Evolutionary conservation across 345 rosid genomes (phyloP), one percentile per base, ranked within the genome.

Genomic region (Syzygium aromaticum): DNA sequence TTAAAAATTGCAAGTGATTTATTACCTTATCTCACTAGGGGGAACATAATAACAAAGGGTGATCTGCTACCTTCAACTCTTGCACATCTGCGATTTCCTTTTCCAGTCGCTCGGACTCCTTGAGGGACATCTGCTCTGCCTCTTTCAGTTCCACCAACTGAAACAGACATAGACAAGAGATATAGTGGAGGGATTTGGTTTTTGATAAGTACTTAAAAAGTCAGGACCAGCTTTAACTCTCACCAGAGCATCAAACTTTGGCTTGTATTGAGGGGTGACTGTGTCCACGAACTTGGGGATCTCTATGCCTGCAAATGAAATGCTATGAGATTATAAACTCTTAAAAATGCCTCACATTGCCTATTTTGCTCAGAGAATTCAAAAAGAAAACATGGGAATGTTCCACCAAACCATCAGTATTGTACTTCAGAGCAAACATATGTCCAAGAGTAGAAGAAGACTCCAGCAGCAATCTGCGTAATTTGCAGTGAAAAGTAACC

Each of bases 131-230:
- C 90, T 93, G 89, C 89, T 98, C 98, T 38, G 98, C 99, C 87
- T 95, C 97, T 93, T 98, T 96, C 91, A 98, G 89, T 90, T 98
- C 99, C 84, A 96, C 96, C 94, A 95, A 59, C 99, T 98, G 89
- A 5, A n/a, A 67, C 52, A 67, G 23, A 40, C 49, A 28, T 25
- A 16, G n/a, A 5, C 52, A 63, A 61, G 30, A 43, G 52, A n/a
- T 19, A 38, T 28, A n/a, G 38, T 84, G 27, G 49, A 46, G 11
- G 63, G 23, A 73, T 8, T 19, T 33, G 25, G 49, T 73, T 73
- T 33, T 40, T 19, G 49, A 73, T 33, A 33, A 33, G 80, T 73
- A 9, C 46, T 73, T 73, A 38, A 73, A 33, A 46, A 40, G 49
- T 73, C 49, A 33, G 80, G 80, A 33, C 38, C 49, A 53, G 28